phyloP scores from a whole-genome alignment of 805 yeast genomes.

The Kodamaea kakaduensis region DNA sequence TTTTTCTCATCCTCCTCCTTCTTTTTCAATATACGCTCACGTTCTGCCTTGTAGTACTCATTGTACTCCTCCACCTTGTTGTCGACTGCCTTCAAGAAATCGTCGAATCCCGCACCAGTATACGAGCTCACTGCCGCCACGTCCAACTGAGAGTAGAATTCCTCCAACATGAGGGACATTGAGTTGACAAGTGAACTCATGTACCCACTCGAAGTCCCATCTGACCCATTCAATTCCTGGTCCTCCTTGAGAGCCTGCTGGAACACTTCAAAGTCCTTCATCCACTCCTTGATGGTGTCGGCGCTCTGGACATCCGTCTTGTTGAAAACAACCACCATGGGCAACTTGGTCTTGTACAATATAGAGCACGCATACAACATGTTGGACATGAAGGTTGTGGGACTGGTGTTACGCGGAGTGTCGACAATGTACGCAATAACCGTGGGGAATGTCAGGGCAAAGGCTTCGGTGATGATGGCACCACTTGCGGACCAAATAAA shows the following conservation, averaged over 20 bases:
- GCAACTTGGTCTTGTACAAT: slow-evolving; percentile 89
- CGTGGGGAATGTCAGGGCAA: slow-evolving; percentile 94
- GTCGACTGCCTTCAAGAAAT: slow-evolving; percentile 79
- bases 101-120: slow-evolving; percentile 94
- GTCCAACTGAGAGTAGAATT: slow-evolving; percentile 88
- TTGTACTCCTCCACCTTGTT: slow-evolving; percentile 84
- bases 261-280: slow-evolving; percentile 92
- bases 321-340: slow-evolving; percentile 95
- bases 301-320: slow-evolving; percentile 87
- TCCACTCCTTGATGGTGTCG: slow-evolving; percentile 91
- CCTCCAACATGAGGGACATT: slow-evolving; percentile 94
- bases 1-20: slow-evolving; percentile 72
- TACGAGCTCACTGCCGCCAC: slow-evolving; percentile 89
- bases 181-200: slow-evolving; percentile 93
- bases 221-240: slow-evolving; percentile 61
- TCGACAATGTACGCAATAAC: slow-evolving; percentile 94
- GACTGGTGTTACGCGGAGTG: slow-evolving; percentile 91
- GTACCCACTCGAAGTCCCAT: slow-evolving; percentile 70
- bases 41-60: slow-evolving; percentile 75
- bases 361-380: slow-evolving; percentile 98
- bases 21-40: slow-evolving; percentile 73
- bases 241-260: slow-evolving; percentile 70
- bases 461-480: slow-evolving; percentile 90
- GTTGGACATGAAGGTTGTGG: slow-evolving; percentile 95
- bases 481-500: slow-evolving; percentile 99